Conservation (phyloP, 2,329 filamentous ascomycete genomes). For the Albophoma yamanashiensis region DNA sequence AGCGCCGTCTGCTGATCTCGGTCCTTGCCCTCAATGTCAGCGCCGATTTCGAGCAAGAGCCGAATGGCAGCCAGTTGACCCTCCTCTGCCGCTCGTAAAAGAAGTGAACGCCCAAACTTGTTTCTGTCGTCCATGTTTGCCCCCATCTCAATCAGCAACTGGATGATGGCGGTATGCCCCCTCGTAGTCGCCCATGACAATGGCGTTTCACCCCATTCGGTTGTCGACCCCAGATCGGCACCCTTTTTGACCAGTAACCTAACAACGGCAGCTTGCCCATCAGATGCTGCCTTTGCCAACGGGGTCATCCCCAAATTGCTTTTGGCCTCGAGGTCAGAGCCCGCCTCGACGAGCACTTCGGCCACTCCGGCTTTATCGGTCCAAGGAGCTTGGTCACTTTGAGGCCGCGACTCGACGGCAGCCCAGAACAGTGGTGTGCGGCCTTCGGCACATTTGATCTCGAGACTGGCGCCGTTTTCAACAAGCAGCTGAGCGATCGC, state of each 20-base stretch:
- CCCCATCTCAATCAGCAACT: background rate
- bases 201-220: background rate
- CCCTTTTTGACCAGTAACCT: background rate
- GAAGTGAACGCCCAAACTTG: background rate
- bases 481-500: background rate
- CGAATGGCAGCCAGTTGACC: background rate
- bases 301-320: background rate
- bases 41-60: background rate
- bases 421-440: background rate
- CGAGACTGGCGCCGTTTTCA: background rate
- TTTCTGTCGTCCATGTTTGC: background rate
- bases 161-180: background rate
- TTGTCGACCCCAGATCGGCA: background rate
- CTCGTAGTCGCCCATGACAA: background rate
- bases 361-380: background rate
- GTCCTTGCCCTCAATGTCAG: background rate
- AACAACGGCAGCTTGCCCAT: background rate
- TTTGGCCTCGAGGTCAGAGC: background rate
- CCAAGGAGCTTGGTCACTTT: background rate
- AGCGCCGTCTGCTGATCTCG: background rate
- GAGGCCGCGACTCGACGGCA: background rate
- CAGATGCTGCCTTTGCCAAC: background rate
- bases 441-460: background rate
- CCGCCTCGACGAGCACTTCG: background rate
- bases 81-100: background rate